These are phyloP conservation scores for Pleurotus tuber-regium DNA, from an alignment of 768 basidiomycete genomes.

Conservation along the genomic window DNA sequence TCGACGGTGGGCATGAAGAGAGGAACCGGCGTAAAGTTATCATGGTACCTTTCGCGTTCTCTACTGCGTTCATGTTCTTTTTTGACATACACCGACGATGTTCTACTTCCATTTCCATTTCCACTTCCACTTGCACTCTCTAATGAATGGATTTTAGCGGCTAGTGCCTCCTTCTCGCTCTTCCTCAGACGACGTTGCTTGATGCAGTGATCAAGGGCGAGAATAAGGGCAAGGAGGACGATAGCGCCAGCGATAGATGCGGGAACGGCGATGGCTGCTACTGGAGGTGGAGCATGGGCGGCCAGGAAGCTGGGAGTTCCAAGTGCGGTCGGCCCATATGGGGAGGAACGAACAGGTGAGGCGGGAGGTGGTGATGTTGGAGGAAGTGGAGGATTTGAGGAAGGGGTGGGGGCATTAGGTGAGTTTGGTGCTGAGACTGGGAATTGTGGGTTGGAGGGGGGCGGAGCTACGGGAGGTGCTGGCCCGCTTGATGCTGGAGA, in stretches of 20 bases:
- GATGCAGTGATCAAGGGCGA: constrained; percentile 25
- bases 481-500: no score
- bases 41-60: neutral
- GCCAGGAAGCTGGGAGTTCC: constrained; percentile 17
- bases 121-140: no score
- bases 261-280: constrained; percentile 31
- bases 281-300: constrained; percentile 23
- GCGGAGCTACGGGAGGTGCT: neutral
- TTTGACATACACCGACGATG: no score
- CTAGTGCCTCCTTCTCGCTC: constrained; percentile 15
- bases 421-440: neutral
- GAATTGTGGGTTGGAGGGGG: neutral
- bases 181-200: constrained; percentile 17
- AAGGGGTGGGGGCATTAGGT: neutral
- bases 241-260: constrained; percentile 30
- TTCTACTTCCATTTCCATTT: no score
- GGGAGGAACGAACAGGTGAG: neutral
- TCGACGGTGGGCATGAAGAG: constrained; percentile 2
- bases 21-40: constrained; percentile 1
- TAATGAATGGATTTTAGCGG: neutral
- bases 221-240: constrained; percentile 24
- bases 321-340: constrained; percentile 7
- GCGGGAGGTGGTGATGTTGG: neutral
- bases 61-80: neutral
- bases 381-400: neutral